phyloP scores from a whole-genome alignment of 495 filamentous ascomycete species.

The Cairneyella variabilis region DNA sequence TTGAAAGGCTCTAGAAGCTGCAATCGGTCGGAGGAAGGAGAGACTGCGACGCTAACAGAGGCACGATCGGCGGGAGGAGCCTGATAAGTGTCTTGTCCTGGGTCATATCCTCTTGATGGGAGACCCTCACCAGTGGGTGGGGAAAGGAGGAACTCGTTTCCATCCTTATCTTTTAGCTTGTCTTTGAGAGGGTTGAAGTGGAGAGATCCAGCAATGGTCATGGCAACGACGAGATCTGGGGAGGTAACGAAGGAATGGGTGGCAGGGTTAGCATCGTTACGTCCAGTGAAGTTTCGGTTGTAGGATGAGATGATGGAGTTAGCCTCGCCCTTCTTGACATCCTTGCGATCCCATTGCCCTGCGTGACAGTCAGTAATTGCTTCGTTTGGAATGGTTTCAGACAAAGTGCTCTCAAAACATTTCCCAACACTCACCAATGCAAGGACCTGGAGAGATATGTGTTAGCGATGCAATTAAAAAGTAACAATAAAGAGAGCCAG shows the following conservation, averaged over 20 bases:
- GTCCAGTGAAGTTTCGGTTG: slow-evolving; percentile 99
- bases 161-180: slow-evolving; percentile 90
- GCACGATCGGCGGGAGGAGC: slow-evolving; percentile 80
- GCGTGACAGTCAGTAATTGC: no score
- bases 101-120: slow-evolving; percentile 80
- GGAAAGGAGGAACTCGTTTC: slow-evolving; percentile 90
- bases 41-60: slow-evolving; percentile 73
- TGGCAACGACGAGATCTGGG: slow-evolving; percentile 92
- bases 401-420: no score
- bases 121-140: slow-evolving; percentile 79
- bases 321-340: slow-evolving; percentile 93
- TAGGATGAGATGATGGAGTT: slow-evolving; percentile 97
- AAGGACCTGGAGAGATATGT: no score
- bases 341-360: slow-evolving; percentile 90
- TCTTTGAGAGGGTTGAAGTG: slow-evolving; percentile 98
- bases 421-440: no score
- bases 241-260: slow-evolving; percentile 98
- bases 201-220: slow-evolving; percentile 85
- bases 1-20: slow-evolving; percentile 86
- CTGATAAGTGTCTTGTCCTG: slow-evolving; percentile 94
- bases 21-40: slow-evolving; percentile 87
- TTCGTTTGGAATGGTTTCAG: no score
- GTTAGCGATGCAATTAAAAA: no score
- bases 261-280: slow-evolving; percentile 98
- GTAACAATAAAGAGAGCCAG: no score